Percentiles rank a stretch among this genome's conserved stretches.
Evolutionary conservation across 192 early-diverging fungal genomes (phyloP).

Genomic region (Haplosporangium gracile): DNA sequence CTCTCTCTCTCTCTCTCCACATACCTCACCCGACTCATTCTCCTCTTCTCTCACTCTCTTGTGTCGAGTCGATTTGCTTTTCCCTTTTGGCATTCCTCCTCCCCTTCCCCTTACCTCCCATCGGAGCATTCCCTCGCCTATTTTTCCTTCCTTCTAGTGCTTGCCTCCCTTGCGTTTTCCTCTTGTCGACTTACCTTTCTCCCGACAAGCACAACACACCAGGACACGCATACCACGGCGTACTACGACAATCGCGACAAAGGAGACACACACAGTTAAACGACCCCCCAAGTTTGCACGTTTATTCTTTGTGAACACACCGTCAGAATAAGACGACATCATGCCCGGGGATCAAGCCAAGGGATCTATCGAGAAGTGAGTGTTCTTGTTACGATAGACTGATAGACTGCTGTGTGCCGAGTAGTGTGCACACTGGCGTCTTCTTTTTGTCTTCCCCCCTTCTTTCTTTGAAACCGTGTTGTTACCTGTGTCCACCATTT

Average conservation of each 20-base stretch:
- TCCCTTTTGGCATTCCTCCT: background rate
- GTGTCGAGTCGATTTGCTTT: background rate
- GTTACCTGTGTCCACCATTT: background rate
- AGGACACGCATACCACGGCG: background rate
- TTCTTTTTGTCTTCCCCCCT: background rate
- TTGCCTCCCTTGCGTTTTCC: background rate
- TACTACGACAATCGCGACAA: background rate
- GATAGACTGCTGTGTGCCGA: background rate
- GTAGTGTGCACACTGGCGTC: background rate
- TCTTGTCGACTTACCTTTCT: background rate
- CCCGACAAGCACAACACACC: background rate
- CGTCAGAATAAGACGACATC: background rate
- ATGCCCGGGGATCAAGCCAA: slow-evolving; percentile 10
- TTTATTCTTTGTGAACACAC: background rate
- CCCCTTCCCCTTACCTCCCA: background rate
- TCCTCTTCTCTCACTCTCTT: background rate
- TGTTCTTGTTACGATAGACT: background rate
- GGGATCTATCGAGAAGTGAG: slow-evolving; percentile 6
- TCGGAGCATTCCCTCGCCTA: slow-evolving; percentile 1
- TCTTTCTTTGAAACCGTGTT: background rate
- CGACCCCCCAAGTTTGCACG: background rate
- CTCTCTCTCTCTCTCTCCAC: background rate
- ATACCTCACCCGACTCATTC: background rate
- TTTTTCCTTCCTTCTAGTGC: background rate
- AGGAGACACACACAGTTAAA: background rate